A percentile compares a stretch with the other conserved stretches of the same genome.
Conservation (phyloP, 371 early-diverging fungal genomes). For the Mucor circinelloides region DNA sequence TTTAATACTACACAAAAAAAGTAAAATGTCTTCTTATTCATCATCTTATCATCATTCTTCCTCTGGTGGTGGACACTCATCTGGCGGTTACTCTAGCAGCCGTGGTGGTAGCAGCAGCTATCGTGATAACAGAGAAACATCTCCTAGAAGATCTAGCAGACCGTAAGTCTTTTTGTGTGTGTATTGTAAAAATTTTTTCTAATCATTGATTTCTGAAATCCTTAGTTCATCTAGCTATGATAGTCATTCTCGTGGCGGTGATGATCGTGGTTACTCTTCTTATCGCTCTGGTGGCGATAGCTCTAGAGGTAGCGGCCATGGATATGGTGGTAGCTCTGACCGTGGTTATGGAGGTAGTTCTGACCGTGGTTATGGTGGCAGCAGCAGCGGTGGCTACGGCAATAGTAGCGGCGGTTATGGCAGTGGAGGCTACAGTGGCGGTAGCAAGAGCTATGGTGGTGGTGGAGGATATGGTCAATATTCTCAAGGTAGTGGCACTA, state of each 20-base stretch:
- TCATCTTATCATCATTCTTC: conserved; percentile 31
- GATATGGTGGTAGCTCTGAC: conserved; percentile 17
- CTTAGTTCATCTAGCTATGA: conserved; percentile 41
- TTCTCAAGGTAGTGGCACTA: conserved; percentile 41
- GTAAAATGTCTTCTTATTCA: conserved; percentile 34
- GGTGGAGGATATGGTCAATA: conserved; percentile 40
- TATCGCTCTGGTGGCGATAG: conserved; percentile 35
- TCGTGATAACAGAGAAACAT: conserved; percentile 38
- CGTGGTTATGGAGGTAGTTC: conserved; percentile 23
- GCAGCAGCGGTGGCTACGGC: conserved; percentile 34
- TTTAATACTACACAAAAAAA: neutral
- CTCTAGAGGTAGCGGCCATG: conserved; percentile 14
- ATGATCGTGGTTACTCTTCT: conserved; percentile 50
- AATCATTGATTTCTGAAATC: neutral
- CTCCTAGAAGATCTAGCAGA: conserved; percentile 46
- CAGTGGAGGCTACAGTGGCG: conserved; percentile 31
- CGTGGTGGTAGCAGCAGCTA: conserved; percentile 25
- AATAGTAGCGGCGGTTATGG: conserved; percentile 40
- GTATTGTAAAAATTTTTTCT: neutral
- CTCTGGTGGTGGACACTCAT: conserved; percentile 12
- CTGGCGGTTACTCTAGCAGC: conserved; percentile 9
- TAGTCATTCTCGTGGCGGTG: conserved; percentile 37
- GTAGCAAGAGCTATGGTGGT: conserved; percentile 13
- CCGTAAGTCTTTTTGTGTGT: conserved; percentile 23
- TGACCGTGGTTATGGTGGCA: neutral